Evolutionary conservation across 2,329 filamentous ascomycete species (phyloP), one percentile per base, ranked within the genome.

Genomic region (Aureobasidium pullulans): DNA sequence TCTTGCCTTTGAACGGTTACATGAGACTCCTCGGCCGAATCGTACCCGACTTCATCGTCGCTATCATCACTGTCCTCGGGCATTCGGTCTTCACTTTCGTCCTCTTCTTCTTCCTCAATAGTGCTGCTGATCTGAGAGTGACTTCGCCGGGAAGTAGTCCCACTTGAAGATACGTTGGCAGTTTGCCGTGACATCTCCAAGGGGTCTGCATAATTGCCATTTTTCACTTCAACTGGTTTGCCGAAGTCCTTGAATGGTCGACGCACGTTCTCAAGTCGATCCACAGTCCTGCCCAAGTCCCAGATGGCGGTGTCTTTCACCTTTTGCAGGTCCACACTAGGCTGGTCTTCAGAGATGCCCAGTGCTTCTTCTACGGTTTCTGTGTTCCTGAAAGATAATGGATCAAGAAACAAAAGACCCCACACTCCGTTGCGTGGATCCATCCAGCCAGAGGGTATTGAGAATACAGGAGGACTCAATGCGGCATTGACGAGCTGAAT

Each of bases 331-430:
- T 60, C 43, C 6, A 56, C 4, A 9, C 15, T 9, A 13, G 16
- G 2, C 1, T 37, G 28, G 3, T 23, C 6, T 11, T 31, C 2
- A n/a, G 37, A 28, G 8, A 57, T 36, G 10, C 59, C 59, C 5
- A 57, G 29, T n/a, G 59, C 59, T 52, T 56, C 60, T 23, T 60
- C 31, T 15, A 57, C 36, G 23, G 60, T 57, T 7, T 62, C 40
- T 8, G 60, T 68, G 32, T 62, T 53, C 3, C 66, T 59, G 58
- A 75, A 75, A 5, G 69, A 70, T 40, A 69, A 65, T 4, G 62
- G 64, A 59, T 75, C 72, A 8, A 74, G 68, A 60, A 73, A 74
- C 60, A 70, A 68, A 31, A 73, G 67, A 8, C 62, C 62, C 73
- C 73, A 75, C 6, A 71, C 70, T 11, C 68, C 67, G 61, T 72